Evolutionary conservation across 1,139 yeast genomes (phyloP).

Genomic region (Spencermartinsiella ligniputridi): DNA sequence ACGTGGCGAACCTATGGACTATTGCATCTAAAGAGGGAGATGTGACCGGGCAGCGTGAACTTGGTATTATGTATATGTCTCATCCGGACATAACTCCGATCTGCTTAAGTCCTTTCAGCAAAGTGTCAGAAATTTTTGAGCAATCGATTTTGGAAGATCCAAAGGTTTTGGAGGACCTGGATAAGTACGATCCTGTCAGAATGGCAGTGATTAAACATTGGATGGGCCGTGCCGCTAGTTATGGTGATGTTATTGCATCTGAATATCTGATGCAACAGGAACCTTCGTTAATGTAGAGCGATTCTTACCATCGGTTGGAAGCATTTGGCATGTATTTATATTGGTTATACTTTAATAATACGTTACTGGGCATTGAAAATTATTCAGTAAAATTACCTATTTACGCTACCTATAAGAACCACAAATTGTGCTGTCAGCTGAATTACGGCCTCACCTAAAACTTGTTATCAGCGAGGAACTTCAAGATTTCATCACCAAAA

Average conservation of each 20-base stretch:
- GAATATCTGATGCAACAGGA: slow-evolving; percentile 28
- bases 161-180: slow-evolving; percentile 22
- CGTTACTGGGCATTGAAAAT: no score
- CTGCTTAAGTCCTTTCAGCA: slow-evolving; percentile 26
- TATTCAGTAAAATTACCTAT: no score
- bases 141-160: slow-evolving; percentile 24
- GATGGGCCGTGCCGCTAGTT: slow-evolving; percentile 31
- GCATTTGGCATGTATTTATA: no score
- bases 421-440: no score
- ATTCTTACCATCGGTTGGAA: no score
- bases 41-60: slow-evolving; percentile 29
- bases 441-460: no score
- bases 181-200: slow-evolving; percentile 30
- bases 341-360: no score
- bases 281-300: slow-evolving; percentile 8
- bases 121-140: slow-evolving; percentile 24
- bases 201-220: slow-evolving; percentile 32
- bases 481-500: neutral
- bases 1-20: slow-evolving; percentile 31
- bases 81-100: slow-evolving; percentile 30
- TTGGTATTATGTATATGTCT: slow-evolving; percentile 32
- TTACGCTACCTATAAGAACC: no score
- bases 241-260: slow-evolving; percentile 31
- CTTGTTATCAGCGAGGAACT: neutral
- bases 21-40: slow-evolving; percentile 32